phyloP scores from a whole-genome alignment of 2,329 filamentous ascomycete species.

The Penicillium crustosum region DNA sequence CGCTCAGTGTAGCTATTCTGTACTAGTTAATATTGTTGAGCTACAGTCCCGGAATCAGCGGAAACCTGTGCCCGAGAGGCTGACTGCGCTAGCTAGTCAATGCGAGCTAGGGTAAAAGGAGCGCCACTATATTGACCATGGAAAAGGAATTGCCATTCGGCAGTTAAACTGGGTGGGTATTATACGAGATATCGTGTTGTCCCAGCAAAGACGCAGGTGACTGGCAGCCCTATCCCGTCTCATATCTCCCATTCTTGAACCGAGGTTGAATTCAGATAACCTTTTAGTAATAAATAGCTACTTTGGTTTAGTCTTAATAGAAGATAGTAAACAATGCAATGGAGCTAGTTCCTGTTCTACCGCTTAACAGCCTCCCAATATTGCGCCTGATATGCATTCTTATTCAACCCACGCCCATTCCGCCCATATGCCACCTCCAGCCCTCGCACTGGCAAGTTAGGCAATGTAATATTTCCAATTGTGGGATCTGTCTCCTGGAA shows the following conservation, averaged over 20 bases:
- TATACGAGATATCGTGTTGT: background rate
- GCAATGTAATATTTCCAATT: constrained; percentile 49
- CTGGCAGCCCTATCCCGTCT: background rate
- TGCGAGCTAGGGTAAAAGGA: background rate
- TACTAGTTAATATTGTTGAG: background rate
- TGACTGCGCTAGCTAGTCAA: background rate
- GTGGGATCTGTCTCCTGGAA: constrained; percentile 47
- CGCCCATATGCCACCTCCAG: constrained; percentile 55
- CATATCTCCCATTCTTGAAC: background rate
- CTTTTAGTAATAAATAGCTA: background rate
- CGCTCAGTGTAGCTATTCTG: background rate
- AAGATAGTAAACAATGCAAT: background rate
- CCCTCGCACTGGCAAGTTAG: constrained; percentile 43
- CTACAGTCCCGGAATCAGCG: background rate
- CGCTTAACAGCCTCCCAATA: constrained; percentile 50
- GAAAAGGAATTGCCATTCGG: background rate
- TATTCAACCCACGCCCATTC: constrained; percentile 51
- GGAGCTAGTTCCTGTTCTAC: background rate
- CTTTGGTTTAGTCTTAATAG: background rate
- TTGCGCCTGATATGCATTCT: constrained; percentile 57
- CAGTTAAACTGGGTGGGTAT: background rate
- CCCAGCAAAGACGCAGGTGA: no score
- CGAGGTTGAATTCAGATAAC: background rate
- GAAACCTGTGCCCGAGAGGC: background rate
- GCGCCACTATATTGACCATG: background rate